These are phyloP conservation scores for Aspergillus tubingensis DNA, from an alignment of 2,329 filamentous ascomycete species.

Conservation along the genomic window DNA sequence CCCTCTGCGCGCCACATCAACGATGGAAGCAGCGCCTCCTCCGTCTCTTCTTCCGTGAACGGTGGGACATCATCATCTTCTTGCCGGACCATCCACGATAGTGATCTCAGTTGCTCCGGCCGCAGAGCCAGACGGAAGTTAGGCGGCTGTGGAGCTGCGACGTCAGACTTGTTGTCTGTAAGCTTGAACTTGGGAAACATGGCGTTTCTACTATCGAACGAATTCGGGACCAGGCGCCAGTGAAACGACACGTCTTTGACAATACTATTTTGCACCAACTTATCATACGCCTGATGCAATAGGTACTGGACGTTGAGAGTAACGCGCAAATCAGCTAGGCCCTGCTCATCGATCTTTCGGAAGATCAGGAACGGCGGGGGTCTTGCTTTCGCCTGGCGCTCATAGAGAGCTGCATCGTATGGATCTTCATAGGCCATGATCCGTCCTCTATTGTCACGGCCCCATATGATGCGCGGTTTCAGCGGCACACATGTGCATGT, in stretches of 20 bases:
- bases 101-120: conserved; percentile 55
- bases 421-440: conserved; percentile 55
- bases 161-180: conserved; percentile 45
- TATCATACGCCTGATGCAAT: conserved; percentile 38
- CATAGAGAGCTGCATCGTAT: conserved; percentile 52
- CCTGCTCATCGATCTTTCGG: conserved; percentile 31
- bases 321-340: conserved; percentile 40
- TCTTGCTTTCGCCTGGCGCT: conserved; percentile 52
- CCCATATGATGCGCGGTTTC: conserved; percentile 39
- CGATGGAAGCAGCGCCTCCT: conserved; percentile 55
- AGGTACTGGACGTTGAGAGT: conserved; percentile 42
- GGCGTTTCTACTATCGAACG: conserved; percentile 36
- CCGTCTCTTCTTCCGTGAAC: conserved; percentile 58
- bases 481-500: conserved; percentile 36
- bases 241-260: conserved; percentile 28
- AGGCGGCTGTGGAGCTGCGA: conserved; percentile 33
- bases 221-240: conserved; percentile 54
- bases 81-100: conserved; percentile 62
- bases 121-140: conserved; percentile 46
- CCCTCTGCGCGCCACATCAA: conserved; percentile 62
- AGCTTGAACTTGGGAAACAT: conserved; percentile 46
- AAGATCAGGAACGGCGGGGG: conserved; percentile 48
- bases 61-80: conserved; percentile 45
- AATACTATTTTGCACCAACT: conserved; percentile 20
- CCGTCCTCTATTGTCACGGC: conserved; percentile 27